phyloP scores from a whole-genome alignment of 805 yeast species.

The Suhomyces sp. region DNA sequence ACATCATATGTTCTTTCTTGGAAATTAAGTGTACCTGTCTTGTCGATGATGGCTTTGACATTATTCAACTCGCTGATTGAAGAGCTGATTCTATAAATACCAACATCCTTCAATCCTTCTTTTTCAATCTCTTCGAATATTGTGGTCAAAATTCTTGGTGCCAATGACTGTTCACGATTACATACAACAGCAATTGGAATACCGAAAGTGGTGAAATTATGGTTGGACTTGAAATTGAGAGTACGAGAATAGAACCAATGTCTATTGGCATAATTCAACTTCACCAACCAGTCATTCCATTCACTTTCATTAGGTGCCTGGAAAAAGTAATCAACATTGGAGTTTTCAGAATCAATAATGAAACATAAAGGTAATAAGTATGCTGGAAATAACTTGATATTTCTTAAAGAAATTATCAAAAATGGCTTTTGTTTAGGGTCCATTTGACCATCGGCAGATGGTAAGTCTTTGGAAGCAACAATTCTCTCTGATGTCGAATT shows the following conservation, averaged over 20 bases:
- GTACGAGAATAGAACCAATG: slow-evolving; percentile 55
- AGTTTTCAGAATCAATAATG: slow-evolving; percentile 45
- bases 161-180: slow-evolving; percentile 57
- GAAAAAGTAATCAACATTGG: slow-evolving; percentile 56
- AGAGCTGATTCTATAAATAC: slow-evolving; percentile 74
- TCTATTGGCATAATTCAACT: slow-evolving; percentile 46
- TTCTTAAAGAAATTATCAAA: slow-evolving; percentile 46
- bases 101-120: slow-evolving; percentile 89
- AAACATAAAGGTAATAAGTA: slow-evolving; percentile 49
- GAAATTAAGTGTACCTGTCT: slow-evolving; percentile 47
- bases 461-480: slow-evolving; percentile 56
- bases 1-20: slow-evolving; percentile 63
- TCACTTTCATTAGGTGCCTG: slow-evolving; percentile 66
- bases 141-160: slow-evolving; percentile 67
- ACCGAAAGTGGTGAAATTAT: slow-evolving; percentile 62
- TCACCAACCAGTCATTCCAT: slow-evolving; percentile 70
- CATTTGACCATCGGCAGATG: slow-evolving; percentile 43
- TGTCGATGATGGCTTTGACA: slow-evolving; percentile 46
- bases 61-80: slow-evolving; percentile 47
- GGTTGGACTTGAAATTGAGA: slow-evolving; percentile 25
- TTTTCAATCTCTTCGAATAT: slow-evolving; percentile 74
- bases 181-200: slow-evolving; percentile 79
- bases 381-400: slow-evolving; percentile 50
- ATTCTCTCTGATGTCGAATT: slow-evolving; percentile 41
- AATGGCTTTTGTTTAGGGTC: slow-evolving; percentile 54